Percentiles rank a stretch among this genome's conserved stretches.
Evolutionary conservation across 2,329 filamentous ascomycete species (phyloP).

Genomic region (Celoporthe dispersa): DNA sequence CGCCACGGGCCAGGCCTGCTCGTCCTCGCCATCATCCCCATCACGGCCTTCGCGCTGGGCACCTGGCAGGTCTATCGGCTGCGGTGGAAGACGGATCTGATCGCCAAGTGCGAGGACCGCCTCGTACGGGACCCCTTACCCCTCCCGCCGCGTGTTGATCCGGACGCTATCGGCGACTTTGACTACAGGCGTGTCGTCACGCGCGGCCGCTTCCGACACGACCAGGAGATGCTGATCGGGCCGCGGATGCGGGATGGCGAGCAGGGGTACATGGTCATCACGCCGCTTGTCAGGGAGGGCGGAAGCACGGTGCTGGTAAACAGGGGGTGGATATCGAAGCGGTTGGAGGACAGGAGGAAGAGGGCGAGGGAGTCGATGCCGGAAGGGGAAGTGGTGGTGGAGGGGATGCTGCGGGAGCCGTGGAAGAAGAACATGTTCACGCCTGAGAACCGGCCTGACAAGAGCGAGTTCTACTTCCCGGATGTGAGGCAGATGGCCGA

Average conservation of each 20-base stretch:
- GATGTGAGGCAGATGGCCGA: constrained; percentile 91
- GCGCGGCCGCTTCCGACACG: constrained; percentile 76
- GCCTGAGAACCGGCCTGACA: constrained; percentile 82
- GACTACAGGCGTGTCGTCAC: constrained; percentile 87
- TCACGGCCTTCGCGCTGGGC: constrained; percentile 88
- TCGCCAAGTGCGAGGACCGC: constrained; percentile 91
- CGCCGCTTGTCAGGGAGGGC: constrained; percentile 76
- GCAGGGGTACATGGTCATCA: constrained; percentile 89
- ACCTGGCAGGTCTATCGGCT: constrained; percentile 96
- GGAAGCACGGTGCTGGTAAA: constrained; percentile 80
- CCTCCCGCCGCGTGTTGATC: constrained; percentile 81
- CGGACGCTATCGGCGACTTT: constrained; percentile 81
- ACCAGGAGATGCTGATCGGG: constrained; percentile 95
- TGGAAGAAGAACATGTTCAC: constrained; percentile 99
- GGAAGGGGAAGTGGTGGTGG: constrained; percentile 72
- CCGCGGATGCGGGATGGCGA: constrained; percentile 87
- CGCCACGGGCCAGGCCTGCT: constrained; percentile 80
- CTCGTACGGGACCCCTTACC: constrained; percentile 84
- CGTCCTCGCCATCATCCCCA: constrained; percentile 82
- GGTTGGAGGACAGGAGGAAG: constrained; percentile 65
- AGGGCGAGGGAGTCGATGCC: constrained; percentile 70
- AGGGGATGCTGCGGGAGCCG: constrained; percentile 84
- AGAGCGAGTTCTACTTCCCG: constrained; percentile 90
- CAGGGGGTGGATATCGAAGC: constrained; percentile 88
- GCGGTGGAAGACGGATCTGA: constrained; percentile 89